Conservation (phyloP, 306 rosid genomes). For the Amphicarpaea edgeworthii region DNA sequence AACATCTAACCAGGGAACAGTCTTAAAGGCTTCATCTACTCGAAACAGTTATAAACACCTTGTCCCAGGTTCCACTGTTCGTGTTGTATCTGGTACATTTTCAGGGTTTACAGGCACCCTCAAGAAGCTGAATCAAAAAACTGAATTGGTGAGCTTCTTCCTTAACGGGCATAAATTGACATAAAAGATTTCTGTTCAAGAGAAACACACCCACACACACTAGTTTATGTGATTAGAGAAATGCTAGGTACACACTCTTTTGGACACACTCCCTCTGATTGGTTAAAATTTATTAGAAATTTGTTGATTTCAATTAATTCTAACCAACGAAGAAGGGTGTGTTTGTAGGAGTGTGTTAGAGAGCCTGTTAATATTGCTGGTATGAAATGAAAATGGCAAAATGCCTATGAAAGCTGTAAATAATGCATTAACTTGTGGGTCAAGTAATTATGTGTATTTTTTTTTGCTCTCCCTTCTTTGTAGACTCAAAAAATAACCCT, state of each 20-base stretch:
- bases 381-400: constrained; percentile 29
- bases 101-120: constrained; percentile 80
- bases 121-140: constrained; percentile 79
- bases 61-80: constrained; percentile 69
- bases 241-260: no score
- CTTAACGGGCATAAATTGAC: constrained; percentile 26
- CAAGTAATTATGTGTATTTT: background rate
- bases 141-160: constrained; percentile 66
- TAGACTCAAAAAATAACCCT: constrained; percentile 35
- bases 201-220: no score
- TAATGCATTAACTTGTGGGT: constrained; percentile 13
- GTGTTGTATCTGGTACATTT: constrained; percentile 75
- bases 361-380: no score
- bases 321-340: no score
- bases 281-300: no score
- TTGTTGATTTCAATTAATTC: no score
- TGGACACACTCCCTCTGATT: no score
- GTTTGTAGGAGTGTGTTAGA: no score
- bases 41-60: constrained; percentile 46
- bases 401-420: constrained; percentile 18
- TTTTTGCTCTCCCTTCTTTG: constrained; percentile 10
- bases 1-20: constrained; percentile 47
- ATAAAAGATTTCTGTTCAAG: background rate
- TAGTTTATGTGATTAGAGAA: constrained; percentile 32
- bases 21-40: constrained; percentile 43